Conservation (phyloP, 192 early-diverging fungal species). For the Coemansia sp. region DNA sequence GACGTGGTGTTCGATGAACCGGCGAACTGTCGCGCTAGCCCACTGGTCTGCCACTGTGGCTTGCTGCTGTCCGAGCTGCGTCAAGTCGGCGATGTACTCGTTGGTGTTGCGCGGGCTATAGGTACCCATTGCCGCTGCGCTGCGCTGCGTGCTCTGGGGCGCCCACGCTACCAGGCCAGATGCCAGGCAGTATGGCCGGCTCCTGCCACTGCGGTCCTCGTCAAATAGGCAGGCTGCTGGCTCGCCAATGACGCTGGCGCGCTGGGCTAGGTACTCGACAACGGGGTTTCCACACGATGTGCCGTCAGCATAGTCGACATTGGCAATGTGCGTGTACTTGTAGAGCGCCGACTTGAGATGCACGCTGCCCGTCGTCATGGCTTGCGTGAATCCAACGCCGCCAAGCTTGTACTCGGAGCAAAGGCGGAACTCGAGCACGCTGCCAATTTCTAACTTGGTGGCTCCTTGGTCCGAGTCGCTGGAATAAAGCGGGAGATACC, state of each 20-base stretch:
- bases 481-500: conserved; percentile 47
- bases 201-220: conserved; percentile 55
- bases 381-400: conserved; percentile 56
- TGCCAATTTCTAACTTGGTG: conserved; percentile 31
- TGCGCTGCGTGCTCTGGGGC: conserved; percentile 65
- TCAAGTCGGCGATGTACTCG: conserved; percentile 82
- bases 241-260: conserved; percentile 36
- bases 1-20: conserved; percentile 84
- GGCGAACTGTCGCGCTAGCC: conserved; percentile 82
- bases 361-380: conserved; percentile 68
- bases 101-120: conserved; percentile 93
- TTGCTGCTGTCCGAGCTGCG: conserved; percentile 83
- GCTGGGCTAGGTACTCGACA: conserved; percentile 72
- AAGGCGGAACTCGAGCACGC: conserved; percentile 73
- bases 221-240: conserved; percentile 70
- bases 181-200: conserved; percentile 5
- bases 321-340: conserved; percentile 67
- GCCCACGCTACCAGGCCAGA: not conserved
- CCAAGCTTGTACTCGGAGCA: conserved; percentile 65
- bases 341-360: conserved; percentile 59
- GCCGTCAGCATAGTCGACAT: conserved; percentile 66
- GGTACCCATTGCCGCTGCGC: conserved; percentile 79
- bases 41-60: conserved; percentile 81
- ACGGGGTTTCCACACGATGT: conserved; percentile 77
- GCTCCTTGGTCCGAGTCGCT: not conserved